These are phyloP conservation scores for Erythrophleum fordii DNA, from an alignment of 306 rosid species.

Conservation along the genomic window DNA sequence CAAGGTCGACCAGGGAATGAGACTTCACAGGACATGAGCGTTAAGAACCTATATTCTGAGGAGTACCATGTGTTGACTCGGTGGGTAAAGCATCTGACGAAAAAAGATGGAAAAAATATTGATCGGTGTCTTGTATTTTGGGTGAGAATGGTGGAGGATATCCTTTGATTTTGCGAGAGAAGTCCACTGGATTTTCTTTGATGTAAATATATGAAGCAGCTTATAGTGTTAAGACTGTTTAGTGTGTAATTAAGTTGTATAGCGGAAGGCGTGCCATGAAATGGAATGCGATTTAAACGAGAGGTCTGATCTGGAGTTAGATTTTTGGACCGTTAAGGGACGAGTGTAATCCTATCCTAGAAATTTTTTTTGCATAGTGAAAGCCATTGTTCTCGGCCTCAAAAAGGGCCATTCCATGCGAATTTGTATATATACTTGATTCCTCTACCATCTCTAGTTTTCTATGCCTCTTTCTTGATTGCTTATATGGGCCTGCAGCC, in stretches of 20 bases:
- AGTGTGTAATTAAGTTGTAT: slow-evolving; percentile 70
- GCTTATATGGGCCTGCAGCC: too few relatives aligned
- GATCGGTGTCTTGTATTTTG: slow-evolving; percentile 45
- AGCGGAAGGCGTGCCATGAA: slow-evolving; percentile 51
- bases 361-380: background rate
- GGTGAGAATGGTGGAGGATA: slow-evolving; percentile 46
- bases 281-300: slow-evolving; percentile 48
- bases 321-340: slow-evolving; percentile 48
- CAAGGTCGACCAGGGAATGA: slow-evolving; percentile 41
- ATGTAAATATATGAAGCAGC: slow-evolving; percentile 68
- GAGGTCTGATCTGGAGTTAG: slow-evolving; percentile 31
- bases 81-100: slow-evolving; percentile 41
- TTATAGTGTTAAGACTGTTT: slow-evolving; percentile 40
- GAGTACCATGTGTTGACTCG: slow-evolving; percentile 23
- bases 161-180: slow-evolving; percentile 41
- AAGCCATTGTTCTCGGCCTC: background rate
- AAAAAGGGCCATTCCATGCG: background rate
- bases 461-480: too few relatives aligned
- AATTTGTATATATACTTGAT: background rate
- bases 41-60: slow-evolving; percentile 34
- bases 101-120: slow-evolving; percentile 32
- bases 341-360: slow-evolving; percentile 37
- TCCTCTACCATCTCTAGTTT: background rate
- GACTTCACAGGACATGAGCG: slow-evolving; percentile 31
- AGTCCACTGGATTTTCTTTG: slow-evolving; percentile 40